Conservation (phyloP, 768 basidiomycete genomes). For the Boletus rubroflammeus region DNA sequence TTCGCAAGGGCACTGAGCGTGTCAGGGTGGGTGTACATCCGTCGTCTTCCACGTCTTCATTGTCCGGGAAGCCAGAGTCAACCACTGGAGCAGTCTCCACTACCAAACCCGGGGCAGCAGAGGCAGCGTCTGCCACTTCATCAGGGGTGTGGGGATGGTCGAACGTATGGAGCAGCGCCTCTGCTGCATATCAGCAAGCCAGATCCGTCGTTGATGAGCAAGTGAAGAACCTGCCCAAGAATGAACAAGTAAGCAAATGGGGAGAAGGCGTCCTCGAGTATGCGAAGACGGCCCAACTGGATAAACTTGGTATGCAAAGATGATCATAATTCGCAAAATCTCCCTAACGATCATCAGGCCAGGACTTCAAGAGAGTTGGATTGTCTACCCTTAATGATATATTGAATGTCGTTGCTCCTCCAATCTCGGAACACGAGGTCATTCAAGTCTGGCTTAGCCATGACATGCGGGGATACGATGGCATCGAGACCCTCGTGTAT, state of each 20-base stretch:
- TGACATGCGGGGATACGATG: constrained; percentile 96
- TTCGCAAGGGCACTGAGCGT: constrained; percentile 74
- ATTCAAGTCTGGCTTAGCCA: constrained; percentile 95
- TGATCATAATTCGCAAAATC: not conserved
- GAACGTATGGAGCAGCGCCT: constrained; percentile 84
- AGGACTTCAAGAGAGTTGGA: constrained; percentile 86
- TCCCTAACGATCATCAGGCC: constrained; percentile 45
- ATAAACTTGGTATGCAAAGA: constrained; percentile 73
- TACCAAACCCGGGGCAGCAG: constrained; percentile 17
- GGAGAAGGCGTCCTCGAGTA: constrained; percentile 81
- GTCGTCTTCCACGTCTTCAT: constrained; percentile 40
- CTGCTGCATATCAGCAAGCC: constrained; percentile 84
- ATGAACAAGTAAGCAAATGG: constrained; percentile 87
- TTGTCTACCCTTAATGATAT: constrained; percentile 88
- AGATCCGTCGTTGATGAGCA: constrained; percentile 88
- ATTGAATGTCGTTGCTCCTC: constrained; percentile 94
- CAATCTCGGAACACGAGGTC: constrained; percentile 97
- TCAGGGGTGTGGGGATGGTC: constrained; percentile 74
- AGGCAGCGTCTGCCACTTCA: constrained; percentile 10
- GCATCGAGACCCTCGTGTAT: constrained; percentile 92
- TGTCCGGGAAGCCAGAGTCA: constrained; percentile 33
- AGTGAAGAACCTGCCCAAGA: constrained; percentile 82
- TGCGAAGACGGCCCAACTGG: constrained; percentile 85
- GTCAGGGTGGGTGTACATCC: constrained; percentile 57
- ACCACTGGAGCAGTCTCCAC: constrained; percentile 26